Percentiles rank a stretch among this genome's conserved stretches.
These are phyloP conservation scores for Syzygium aqueum DNA, from an alignment of 345 rosid species.

Conservation along the genomic window DNA sequence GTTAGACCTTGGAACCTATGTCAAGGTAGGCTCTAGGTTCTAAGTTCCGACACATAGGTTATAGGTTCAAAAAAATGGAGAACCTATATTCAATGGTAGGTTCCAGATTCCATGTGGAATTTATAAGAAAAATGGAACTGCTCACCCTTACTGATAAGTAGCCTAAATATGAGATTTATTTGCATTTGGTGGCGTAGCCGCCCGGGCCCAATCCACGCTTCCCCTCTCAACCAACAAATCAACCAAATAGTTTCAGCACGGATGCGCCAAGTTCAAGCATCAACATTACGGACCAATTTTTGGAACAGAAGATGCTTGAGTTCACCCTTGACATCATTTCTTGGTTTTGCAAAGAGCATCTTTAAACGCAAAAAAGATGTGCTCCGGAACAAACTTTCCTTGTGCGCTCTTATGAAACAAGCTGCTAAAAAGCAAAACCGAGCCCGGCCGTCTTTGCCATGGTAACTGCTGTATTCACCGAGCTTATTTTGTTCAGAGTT, in stretches of 20 bases:
- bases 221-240: too few species aligned
- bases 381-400: background rate
- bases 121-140: too few species aligned
- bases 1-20: too few species aligned
- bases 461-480: background rate
- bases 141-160: too few species aligned
- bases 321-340: background rate
- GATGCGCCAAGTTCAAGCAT: background rate
- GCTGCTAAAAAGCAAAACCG: background rate
- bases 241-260: background rate
- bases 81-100: too few species aligned
- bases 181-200: too few species aligned
- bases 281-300: background rate
- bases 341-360: background rate
- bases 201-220: too few species aligned
- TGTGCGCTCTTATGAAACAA: background rate
- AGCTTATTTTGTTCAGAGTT: background rate
- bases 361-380: background rate
- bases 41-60: accelerated
- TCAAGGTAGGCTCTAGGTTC: too few species aligned
- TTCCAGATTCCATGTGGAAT: too few species aligned
- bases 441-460: background rate
- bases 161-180: too few species aligned
- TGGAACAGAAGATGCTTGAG: background rate
- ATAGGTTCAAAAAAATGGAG: too few species aligned